Base-by-base conservation (phyloP, 495 filamentous ascomycete genomes). In the Rhypophila decipiens region DNA sequence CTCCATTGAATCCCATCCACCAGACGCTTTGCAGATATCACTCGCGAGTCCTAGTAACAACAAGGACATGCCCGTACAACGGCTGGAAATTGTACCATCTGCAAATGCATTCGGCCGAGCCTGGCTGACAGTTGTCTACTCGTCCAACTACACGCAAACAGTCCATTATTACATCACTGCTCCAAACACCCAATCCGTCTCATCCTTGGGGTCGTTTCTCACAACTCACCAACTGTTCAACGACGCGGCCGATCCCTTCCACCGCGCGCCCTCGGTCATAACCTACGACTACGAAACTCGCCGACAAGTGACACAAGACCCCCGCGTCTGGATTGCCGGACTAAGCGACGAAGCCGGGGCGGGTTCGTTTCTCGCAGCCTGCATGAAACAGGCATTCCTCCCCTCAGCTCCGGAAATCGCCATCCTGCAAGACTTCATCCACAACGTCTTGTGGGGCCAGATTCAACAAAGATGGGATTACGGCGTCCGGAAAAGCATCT, bases 331-430 rank as follows among this genome's bases (percentile, higher is more conserved):
- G 75, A 75, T 77, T 20, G 65, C 73, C 5, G 74, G 74, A 2
- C 60, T 77, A 4, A 73, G 68, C 48, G 73, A 77, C 44, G 75
- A 78, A 64, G 74, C 69, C 15, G 74, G 74, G 5, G 64, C 66
- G 1, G 70, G 70, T 7, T 70, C 66, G 9, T 76, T 68, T 27
- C 58, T 75, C 0, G 67, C 73, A 3, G 64, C 68, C 2, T 55
- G 59, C 11, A 68, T 75, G 56, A 78, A 79, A 53, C 72, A 77
- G 43, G 59, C 58, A 4, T 59, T 66, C 29, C 68, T 66, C 24
- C 72, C 75, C 10, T 51, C 63, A 24, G 59, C 67, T 0, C 50
- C 41, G 1, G 72, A 79, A 53, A 52, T 79, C 2, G 37, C 65
- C 0, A 71, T 70, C 39, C 60, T 79, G 0, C 74, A 79, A 46